Evolutionary conservation across 148 eudicot species (phyloP).

Genomic region (Rheum nobile): DNA sequence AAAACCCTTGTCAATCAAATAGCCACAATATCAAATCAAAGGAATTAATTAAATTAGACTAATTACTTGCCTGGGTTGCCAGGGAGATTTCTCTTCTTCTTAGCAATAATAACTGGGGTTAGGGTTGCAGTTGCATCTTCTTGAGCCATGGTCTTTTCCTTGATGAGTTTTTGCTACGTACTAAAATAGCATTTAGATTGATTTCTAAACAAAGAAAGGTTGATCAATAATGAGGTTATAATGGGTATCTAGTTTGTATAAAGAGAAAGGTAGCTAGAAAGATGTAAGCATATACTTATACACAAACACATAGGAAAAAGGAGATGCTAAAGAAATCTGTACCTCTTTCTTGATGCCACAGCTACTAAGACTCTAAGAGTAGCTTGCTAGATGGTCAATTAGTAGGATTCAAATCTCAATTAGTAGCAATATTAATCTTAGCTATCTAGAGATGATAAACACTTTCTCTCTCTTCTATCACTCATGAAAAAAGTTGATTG

Average conservation of each 20-base stretch:
- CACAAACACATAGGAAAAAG: not conserved
- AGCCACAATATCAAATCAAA: not conserved
- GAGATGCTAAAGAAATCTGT: not conserved
- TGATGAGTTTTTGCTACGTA: not conserved
- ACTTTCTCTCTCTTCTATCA: not conserved
- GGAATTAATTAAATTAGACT: not conserved
- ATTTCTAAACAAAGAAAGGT: not conserved
- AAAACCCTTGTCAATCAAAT: not conserved
- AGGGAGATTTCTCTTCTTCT: conserved; percentile 83
- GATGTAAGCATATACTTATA: not conserved
- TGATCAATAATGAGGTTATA: conserved; percentile 2
- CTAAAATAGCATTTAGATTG: not conserved
- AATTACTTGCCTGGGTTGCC: conserved; percentile 42
- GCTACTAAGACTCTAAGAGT: not conserved
- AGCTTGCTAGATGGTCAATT: conserved; percentile 6
- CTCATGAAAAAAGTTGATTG: not conserved
- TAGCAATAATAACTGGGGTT: conserved; percentile 22
- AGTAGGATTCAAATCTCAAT: conserved; percentile 7
- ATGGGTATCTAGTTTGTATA: not conserved
- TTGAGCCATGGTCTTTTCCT: conserved; percentile 31
- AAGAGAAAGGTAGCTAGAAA: conserved; percentile 8
- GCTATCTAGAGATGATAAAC: conserved; percentile 1
- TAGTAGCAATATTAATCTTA: not conserved
- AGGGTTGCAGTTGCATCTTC: conserved; percentile 31
- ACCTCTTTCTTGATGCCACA: not conserved